These are phyloP conservation scores for Bullera alba DNA, from an alignment of 768 basidiomycete genomes.

Conservation along the genomic window DNA sequence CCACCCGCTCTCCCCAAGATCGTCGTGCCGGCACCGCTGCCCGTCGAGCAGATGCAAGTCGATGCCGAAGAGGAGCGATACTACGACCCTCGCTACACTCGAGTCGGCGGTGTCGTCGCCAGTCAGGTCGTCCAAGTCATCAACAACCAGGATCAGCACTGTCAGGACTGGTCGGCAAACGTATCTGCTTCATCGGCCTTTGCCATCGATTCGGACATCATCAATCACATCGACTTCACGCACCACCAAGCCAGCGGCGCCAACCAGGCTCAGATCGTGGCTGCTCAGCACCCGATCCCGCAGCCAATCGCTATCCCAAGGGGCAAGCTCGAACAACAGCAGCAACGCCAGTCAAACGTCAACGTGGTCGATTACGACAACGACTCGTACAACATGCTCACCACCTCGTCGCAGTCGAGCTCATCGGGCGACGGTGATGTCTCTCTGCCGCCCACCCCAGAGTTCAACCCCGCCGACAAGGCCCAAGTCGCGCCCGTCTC, in stretches of 20 bases:
- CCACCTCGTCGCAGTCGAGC: slow-evolving; percentile 21
- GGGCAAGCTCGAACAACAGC: neutral
- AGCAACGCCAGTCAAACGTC: neutral
- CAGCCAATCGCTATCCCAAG: neutral
- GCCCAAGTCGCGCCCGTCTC: neutral
- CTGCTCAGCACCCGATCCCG: neutral
- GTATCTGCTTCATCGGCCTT: neutral
- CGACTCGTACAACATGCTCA: neutral
- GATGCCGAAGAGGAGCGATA: neutral
- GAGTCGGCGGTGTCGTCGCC: neutral
- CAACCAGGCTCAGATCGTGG: neutral
- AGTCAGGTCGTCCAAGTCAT: neutral
- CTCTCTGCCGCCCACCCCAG: slow-evolving; percentile 32
- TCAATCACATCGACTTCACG: neutral
- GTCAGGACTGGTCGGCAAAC: neutral
- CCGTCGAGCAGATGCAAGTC: neutral
- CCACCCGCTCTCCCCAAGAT: slow-evolving; percentile 6
- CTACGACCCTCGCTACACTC: neutral
- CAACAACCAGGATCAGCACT: neutral
- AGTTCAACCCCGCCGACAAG: slow-evolving; percentile 21
- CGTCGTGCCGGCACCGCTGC: neutral
- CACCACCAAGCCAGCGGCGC: neutral
- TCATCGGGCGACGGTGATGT: slow-evolving; percentile 33
- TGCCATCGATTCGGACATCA: neutral
- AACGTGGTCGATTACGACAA: neutral